Conservation (phyloP, 1,284 basidiomycete species). For the Sphaerobolus stellatus region DNA sequence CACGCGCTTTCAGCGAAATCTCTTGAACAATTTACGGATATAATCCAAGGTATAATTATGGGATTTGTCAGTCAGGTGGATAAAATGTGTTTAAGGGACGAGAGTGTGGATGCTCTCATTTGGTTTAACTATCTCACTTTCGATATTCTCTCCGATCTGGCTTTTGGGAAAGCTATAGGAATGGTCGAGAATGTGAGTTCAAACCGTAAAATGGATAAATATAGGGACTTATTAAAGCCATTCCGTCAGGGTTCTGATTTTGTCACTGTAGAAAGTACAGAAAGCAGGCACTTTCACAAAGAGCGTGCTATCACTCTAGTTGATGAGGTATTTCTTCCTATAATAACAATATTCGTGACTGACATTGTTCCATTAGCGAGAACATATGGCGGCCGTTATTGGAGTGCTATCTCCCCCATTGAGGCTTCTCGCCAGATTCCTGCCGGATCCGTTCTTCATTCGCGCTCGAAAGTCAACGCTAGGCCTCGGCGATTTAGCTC, state of each 20-base stretch:
- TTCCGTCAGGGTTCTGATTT: slow-evolving; percentile 28
- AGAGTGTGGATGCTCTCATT: slow-evolving; percentile 24
- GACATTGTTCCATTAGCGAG: too few species aligned
- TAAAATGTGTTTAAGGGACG: slow-evolving; percentile 15
- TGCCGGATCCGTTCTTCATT: slow-evolving; percentile 13
- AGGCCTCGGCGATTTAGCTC: slow-evolving; percentile 23
- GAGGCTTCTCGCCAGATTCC: slow-evolving; percentile 3
- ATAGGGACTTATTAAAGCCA: neutral
- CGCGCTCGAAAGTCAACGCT: slow-evolving; percentile 18
- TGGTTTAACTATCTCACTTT: slow-evolving; percentile 49
- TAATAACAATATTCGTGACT: too few species aligned
- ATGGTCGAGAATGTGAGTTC: slow-evolving; percentile 38
- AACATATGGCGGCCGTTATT: slow-evolving; percentile 14
- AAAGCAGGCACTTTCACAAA: slow-evolving; percentile 11
- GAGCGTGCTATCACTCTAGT: slow-evolving; percentile 29
- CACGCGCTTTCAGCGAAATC: slow-evolving; percentile 25
- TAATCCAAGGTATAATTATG: slow-evolving; percentile 19
- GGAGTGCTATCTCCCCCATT: slow-evolving; percentile 16
- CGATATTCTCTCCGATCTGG: slow-evolving; percentile 42
- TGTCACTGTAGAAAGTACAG: slow-evolving; percentile 18
- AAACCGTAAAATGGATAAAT: neutral
- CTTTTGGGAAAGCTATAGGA: slow-evolving; percentile 44
- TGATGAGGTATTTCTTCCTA: slow-evolving; percentile 21
- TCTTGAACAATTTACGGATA: slow-evolving; percentile 20
- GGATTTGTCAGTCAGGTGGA: slow-evolving; percentile 23